Evolutionary conservation across 2,329 filamentous ascomycete species (phyloP).

Genomic region (Neofusicoccum ribis): DNA sequence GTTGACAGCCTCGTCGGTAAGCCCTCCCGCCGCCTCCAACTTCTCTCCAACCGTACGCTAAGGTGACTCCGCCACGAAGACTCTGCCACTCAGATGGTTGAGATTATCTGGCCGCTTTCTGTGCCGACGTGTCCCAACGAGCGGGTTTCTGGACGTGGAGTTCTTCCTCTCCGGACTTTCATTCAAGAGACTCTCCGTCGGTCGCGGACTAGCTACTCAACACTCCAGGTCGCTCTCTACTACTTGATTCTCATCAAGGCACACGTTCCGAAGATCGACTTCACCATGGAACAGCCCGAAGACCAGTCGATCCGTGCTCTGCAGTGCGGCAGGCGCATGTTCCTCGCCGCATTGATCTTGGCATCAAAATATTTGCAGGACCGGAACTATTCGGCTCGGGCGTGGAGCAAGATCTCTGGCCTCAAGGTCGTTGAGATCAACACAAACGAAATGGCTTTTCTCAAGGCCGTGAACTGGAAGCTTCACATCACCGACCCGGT

Average conservation of each 20-base stretch:
- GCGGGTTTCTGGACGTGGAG: conserved; percentile 61
- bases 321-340: conserved; percentile 96
- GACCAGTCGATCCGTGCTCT: conserved; percentile 76
- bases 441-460: conserved; percentile 90
- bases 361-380: conserved; percentile 98
- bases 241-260: conserved; percentile 93
- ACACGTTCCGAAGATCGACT: conserved; percentile 79
- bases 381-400: conserved; percentile 93
- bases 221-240: conserved; percentile 92
- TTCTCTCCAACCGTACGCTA: conserved; percentile 18
- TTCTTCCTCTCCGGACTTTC: conserved; percentile 88
- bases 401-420: conserved; percentile 99
- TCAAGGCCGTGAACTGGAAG: conserved; percentile 88
- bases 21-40: conserved; percentile 40
- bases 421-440: conserved; percentile 92
- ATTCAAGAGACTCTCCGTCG: conserved; percentile 96
- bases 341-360: conserved; percentile 88
- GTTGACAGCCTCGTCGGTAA: conserved; percentile 98
- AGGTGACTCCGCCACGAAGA: conserved; percentile 58
- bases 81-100: conserved; percentile 95
- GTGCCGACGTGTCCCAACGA: conserved; percentile 76
- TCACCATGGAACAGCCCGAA: conserved; percentile 80
- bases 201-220: conserved; percentile 96
- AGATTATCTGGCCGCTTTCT: conserved; percentile 94
- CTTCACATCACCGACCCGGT: conserved; percentile 87